Base-by-base conservation (phyloP, 371 early-diverging fungal genomes). In the Thermomucor indicae-seudaticae region DNA sequence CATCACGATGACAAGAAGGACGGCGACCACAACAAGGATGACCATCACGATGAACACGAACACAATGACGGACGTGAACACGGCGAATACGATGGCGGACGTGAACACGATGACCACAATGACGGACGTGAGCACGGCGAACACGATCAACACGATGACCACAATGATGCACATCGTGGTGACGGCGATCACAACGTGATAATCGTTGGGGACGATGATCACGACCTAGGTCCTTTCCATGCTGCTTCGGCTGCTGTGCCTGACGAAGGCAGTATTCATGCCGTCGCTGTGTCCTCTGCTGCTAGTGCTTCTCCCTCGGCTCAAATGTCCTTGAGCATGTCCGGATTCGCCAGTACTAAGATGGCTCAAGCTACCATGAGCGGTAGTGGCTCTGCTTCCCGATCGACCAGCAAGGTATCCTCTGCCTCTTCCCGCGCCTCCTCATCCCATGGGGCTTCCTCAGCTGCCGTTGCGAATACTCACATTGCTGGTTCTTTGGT, bases 401-500 rank as follows among this genome's bases (percentile, higher is more conserved):
- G 22, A 24, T 27, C 49, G 12, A 32, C 30, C 27, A 44, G 48
- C 42, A 51, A 28, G n/a, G 12, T 5, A 4, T 23, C 53, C 19
- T 11, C 25, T 16, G 25, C 37, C 4, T n/a, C n/a, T n/a, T 37
- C 37, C 37, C 16, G 37, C 10, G 37, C 37, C 4, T 19, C 5
- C 10, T 37, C 37, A 5, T 37, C 44, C 27, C 30, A 39, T 17
- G 45, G 23, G 23, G 7, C 39, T 16, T 24, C 27, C 27, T 43
- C 43, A 6, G 38, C 51, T 27, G 51, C 49, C 27, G 41, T 20
- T 25, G 43, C 27, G 28, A 58, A 34, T 28, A 27, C 49, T 34
- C 50, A 43, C 16, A 34, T 53, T 19, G 53, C 49, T 44, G 58
- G 58, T 28, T 44, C 52, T 12, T 32, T 53, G 43, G 41, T 51